Evolutionary conservation across 2,329 filamentous ascomycete genomes (phyloP), one percentile per base, ranked within the genome.

Genomic region (Colletotrichum sublineola): DNA sequence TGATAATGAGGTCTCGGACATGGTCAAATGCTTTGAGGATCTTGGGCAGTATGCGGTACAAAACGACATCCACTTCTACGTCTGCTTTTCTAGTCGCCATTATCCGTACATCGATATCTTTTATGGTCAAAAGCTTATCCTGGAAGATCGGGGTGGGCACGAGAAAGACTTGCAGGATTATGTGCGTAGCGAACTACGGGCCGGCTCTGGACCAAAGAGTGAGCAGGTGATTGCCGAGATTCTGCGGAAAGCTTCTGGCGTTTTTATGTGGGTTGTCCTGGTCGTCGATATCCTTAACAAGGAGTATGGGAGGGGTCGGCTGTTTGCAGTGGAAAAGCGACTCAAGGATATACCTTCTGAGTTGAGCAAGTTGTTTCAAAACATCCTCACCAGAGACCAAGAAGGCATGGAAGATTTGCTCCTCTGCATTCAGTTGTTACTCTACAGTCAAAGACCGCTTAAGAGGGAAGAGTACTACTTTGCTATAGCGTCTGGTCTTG

Each of bases 351-450:
- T 84, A 9, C 82, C 82, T 0, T 40, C 53, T 0, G 78, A 79
- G 4, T 76, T 90, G 0, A 75, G 81, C 46, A 78, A 84, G 0
- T 76, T 90, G 0, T 89, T 90, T 71, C 78, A 78, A 7, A 78
- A 86, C 31, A 86, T 89, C 1, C 65, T 89, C 15, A 81, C 73
- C 0, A 80, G 85, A 56, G 86, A 90, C 71, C 38, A 69, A 2
- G 70, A 81, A 0, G 81, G 86, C 38, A 77, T 79, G 53, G 78
- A 83, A 3, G 77, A 81, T 1, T 74, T 88, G 4, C 68, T 82
- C 0, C 72, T 85, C 2, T 87, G 84, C 57, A 75, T 89, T 0
- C 83, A 85, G 62, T 89, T 84, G 83, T 78, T 90, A 2, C 79
- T 89, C 1, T 89, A 83, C 57, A 79, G 86, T 0, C 79, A 75